These are phyloP conservation scores for Neurospora sp. DNA, from an alignment of 495 filamentous ascomycete genomes.

Conservation along the genomic window DNA sequence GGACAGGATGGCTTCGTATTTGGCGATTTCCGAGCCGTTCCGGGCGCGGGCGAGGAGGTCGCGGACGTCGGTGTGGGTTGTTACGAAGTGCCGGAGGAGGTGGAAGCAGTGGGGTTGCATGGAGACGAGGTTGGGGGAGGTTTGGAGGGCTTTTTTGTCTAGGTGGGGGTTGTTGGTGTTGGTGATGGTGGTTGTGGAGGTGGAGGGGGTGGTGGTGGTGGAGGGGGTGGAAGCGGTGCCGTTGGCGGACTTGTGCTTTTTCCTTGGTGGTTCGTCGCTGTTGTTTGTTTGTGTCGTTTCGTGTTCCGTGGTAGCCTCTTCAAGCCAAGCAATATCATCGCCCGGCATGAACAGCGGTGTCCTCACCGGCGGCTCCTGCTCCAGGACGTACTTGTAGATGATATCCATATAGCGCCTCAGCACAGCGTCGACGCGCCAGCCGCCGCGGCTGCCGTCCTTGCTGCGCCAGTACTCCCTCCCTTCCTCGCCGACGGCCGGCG, in stretches of 20 bases:
- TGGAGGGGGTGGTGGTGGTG: neutral
- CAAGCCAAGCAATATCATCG: conserved; percentile 38
- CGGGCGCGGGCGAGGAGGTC: conserved; percentile 61
- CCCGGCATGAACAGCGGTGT: conserved; percentile 66
- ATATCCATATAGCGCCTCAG: conserved; percentile 85
- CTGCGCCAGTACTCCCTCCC: conserved; percentile 78
- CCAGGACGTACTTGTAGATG: conserved; percentile 64
- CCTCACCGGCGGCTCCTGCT: conserved; percentile 48
- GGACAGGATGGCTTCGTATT: conserved; percentile 56
- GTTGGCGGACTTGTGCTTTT: conserved; percentile 44
- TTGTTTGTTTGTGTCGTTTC: conserved; percentile 11
- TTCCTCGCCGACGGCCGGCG: conserved; percentile 53
- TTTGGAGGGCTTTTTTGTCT: conserved; percentile 25
- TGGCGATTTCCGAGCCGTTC: conserved; percentile 49
- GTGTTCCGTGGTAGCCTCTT: neutral
- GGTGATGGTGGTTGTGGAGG: neutral
- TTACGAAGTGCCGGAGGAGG: conserved; percentile 71
- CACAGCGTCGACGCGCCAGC: conserved; percentile 82
- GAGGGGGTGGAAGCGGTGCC: neutral
- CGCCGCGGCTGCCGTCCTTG: conserved; percentile 60
- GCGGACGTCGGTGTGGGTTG: conserved; percentile 67
- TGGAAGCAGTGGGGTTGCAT: conserved; percentile 94
- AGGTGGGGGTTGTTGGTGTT: neutral
- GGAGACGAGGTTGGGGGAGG: conserved; percentile 63
- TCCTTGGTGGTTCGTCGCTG: conserved; percentile 36